These are phyloP conservation scores for Spergularia azorica DNA, from an alignment of 179 eudicot genomes.

Conservation along the genomic window DNA sequence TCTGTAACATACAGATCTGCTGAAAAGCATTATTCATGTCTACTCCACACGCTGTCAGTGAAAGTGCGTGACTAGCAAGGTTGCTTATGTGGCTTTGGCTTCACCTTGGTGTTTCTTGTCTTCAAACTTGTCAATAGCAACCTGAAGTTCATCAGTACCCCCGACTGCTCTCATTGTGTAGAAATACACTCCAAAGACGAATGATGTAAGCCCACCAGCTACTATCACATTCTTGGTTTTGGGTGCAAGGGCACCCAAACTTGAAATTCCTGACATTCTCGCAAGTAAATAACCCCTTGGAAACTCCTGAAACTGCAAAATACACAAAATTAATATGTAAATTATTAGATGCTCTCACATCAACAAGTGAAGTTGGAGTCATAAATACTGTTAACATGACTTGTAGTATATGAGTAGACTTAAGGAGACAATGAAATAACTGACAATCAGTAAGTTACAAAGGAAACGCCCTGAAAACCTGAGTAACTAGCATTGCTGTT, in stretches of 20 bases:
- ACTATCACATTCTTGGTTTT: constrained; percentile 75
- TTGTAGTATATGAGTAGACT: too few relatives aligned
- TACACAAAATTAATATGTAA: neutral
- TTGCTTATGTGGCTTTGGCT: constrained; percentile 41
- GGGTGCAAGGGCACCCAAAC: constrained; percentile 64
- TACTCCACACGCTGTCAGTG: neutral
- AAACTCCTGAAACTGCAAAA: constrained; percentile 24
- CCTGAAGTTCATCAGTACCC: constrained; percentile 91
- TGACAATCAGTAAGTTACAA: too few relatives aligned
- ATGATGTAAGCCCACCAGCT: constrained; percentile 80
- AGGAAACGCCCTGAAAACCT: too few relatives aligned
- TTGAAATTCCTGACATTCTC: constrained; percentile 71
- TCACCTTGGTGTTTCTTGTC: constrained; percentile 47
- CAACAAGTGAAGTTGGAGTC: neutral
- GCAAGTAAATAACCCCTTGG: neutral
- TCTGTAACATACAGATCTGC: neutral
- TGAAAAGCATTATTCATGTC: constrained; percentile 1
- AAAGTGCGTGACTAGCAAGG: neutral
- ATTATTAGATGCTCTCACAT: too few relatives aligned
- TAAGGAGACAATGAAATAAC: too few relatives aligned
- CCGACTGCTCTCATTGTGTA: constrained; percentile 99
- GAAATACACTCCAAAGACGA: constrained; percentile 90
- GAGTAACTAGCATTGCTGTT: too few relatives aligned
- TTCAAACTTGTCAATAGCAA: constrained; percentile 93
- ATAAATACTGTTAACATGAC: too few relatives aligned